Conservation (phyloP, 257 asterid species). For the Capsicum chinense region DNA sequence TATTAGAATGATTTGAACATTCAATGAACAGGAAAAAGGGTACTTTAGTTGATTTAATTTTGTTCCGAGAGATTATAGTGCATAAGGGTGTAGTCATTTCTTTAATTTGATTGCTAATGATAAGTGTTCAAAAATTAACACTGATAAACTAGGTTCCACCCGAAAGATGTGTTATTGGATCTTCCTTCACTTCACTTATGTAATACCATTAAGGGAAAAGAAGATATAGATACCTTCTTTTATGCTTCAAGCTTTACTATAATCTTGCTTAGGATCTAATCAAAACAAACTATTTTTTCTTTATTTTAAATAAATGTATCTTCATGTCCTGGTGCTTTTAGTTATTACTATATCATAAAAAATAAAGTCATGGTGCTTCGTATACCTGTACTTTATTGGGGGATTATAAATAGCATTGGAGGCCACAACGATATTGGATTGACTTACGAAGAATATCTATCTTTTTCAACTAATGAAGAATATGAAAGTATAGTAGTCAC, state of each 20-base stretch:
- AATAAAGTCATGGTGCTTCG: too few species aligned
- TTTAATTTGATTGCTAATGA: background rate
- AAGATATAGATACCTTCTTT: background rate
- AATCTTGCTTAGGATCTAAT: background rate
- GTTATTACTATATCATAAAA: background rate
- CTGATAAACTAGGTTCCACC: background rate
- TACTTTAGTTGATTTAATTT: background rate
- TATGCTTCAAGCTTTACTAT: background rate
- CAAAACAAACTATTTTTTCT: background rate
- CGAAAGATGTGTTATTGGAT: too few species aligned
- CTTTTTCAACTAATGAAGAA: too few species aligned
- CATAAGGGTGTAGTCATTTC: background rate
- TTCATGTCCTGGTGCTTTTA: background rate
- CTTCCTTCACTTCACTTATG: too few species aligned
- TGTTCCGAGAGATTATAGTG: background rate
- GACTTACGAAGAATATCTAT: too few species aligned
- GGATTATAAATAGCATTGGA: slow-evolving; percentile 7
- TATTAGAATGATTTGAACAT: background rate
- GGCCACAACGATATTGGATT: background rate
- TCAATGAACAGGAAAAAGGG: background rate
- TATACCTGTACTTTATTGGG: background rate
- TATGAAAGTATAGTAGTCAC: too few species aligned
- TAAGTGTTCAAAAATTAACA: background rate
- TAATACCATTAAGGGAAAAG: background rate
- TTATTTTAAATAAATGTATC: background rate